These are phyloP conservation scores for Populus simonii DNA, from an alignment of 345 rosid species.

Conservation along the genomic window DNA sequence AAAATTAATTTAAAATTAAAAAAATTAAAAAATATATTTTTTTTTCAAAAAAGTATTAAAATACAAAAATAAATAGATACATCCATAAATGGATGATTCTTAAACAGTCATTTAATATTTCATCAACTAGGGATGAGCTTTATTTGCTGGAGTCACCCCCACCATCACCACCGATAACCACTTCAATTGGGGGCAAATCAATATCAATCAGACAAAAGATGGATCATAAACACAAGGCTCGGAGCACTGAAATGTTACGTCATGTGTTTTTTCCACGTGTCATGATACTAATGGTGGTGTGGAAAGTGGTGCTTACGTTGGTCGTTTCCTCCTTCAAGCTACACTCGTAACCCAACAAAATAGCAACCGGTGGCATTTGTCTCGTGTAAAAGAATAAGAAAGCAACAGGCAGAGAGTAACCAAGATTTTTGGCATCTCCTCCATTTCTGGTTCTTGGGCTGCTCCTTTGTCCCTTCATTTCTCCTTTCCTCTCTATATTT, in stretches of 20 bases:
- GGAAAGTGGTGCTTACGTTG: constrained; percentile 1
- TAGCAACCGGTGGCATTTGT: constrained; percentile 35
- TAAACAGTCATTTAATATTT: no score
- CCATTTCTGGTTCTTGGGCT: not conserved
- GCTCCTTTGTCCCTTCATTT: not conserved
- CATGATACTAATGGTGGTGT: not conserved
- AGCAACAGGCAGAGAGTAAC: not conserved
- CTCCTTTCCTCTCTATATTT: not conserved
- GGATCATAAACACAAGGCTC: constrained; percentile 3
- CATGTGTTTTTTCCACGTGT: constrained; percentile 15
- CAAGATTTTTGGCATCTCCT: not conserved
- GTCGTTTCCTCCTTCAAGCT: constrained; percentile 9
- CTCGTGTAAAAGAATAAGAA: not conserved
- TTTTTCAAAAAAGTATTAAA: no score
- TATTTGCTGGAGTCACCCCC: not conserved
- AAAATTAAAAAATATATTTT: no score
- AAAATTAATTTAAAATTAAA: rapidly evolving
- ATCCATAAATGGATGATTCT: no score
- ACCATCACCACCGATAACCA: not conserved
- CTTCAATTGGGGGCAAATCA: not conserved
- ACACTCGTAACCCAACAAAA: constrained; percentile 14
- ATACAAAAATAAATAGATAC: no score
- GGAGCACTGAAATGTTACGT: not conserved
- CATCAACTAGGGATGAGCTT: no score
- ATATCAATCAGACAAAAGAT: not conserved